Percentiles rank a stretch among this genome's conserved stretches.
Conservation (phyloP, 2,329 filamentous ascomycete species). For the Xylaria sp. region DNA sequence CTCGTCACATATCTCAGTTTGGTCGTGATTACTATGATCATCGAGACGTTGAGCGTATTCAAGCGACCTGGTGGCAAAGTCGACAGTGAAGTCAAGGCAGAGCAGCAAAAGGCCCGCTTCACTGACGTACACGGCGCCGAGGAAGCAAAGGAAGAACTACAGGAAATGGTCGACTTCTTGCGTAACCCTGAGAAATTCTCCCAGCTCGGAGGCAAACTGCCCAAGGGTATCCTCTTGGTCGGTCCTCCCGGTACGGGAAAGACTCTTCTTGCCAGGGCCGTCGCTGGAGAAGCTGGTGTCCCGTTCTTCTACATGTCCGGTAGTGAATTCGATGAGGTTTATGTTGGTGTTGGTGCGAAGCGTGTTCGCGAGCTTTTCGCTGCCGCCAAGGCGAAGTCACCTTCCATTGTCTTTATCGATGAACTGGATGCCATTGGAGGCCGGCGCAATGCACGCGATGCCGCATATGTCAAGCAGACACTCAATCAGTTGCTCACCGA, state of each 20-base stretch:
- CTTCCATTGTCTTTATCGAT: slow-evolving; percentile 92
- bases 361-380: slow-evolving; percentile 89
- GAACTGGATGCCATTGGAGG: slow-evolving; percentile 92
- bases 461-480: slow-evolving; percentile 93
- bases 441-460: slow-evolving; percentile 86
- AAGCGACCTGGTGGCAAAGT: slow-evolving; percentile 69
- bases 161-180: slow-evolving; percentile 94
- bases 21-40: slow-evolving; percentile 71
- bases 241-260: slow-evolving; percentile 97
- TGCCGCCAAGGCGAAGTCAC: slow-evolving; percentile 77
- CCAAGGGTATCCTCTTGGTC: slow-evolving; percentile 91
- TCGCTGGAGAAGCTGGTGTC: slow-evolving; percentile 93
- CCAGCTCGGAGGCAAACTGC: slow-evolving; percentile 89
- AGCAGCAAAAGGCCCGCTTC: slow-evolving; percentile 88
- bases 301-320: slow-evolving; percentile 99
- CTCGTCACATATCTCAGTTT: slow-evolving; percentile 75
- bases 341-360: slow-evolving; percentile 94
- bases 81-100: slow-evolving; percentile 81
- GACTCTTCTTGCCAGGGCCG: slow-evolving; percentile 88
- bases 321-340: slow-evolving; percentile 96
- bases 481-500: slow-evolving; percentile 96
- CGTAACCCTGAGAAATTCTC: slow-evolving; percentile 91
- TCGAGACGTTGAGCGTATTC: slow-evolving; percentile 74
- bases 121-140: slow-evolving; percentile 94
- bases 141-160: slow-evolving; percentile 95